These are phyloP conservation scores for Barnettozyma hawaiiensis DNA, from an alignment of 1,139 yeast genomes.

Conservation along the genomic window DNA sequence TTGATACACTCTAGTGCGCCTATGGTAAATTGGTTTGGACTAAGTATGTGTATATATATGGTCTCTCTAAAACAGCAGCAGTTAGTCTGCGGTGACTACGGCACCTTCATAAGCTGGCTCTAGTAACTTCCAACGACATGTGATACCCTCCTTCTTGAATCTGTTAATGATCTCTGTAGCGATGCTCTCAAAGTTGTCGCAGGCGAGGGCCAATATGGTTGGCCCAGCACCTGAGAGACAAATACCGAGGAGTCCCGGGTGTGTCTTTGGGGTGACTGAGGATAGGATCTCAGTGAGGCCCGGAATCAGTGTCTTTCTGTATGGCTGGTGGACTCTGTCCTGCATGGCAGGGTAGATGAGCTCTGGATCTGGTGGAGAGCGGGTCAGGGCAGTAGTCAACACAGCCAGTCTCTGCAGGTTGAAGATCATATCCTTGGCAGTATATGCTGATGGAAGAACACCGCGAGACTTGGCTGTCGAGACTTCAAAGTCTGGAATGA, in stretches of 20 bases:
- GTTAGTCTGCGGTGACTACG: conserved; percentile 31
- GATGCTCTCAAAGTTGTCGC: conserved; percentile 78
- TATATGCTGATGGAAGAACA: conserved; percentile 76
- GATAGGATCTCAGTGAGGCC: conserved; percentile 78
- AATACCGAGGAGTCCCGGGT: conserved; percentile 85
- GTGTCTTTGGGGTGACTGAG: conserved; percentile 75
- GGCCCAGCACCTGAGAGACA: conserved; percentile 98
- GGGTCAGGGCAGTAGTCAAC: conserved; percentile 75
- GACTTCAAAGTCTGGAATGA: conserved; percentile 91
- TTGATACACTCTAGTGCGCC: no score
- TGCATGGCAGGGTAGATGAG: conserved; percentile 93
- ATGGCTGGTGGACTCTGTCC: conserved; percentile 94
- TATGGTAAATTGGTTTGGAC: no score
- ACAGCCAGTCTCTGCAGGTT: conserved; percentile 77
- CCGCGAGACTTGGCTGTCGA: conserved; percentile 88
- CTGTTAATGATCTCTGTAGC: conserved; percentile 69
- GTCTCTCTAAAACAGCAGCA: not conserved
- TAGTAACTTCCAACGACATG: conserved; percentile 76
- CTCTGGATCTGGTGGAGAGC: conserved; percentile 73
- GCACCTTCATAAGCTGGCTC: conserved; percentile 92
- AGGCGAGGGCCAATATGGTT: conserved; percentile 89
- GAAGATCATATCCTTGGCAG: conserved; percentile 81
- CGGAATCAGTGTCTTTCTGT: conserved; percentile 84
- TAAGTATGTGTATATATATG: no score
- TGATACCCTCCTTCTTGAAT: conserved; percentile 60